Percentiles rank a stretch among this genome's conserved stretches.
These are phyloP conservation scores for Oryza longistaminata DNA, from an alignment of 176 grass and related monocot species.

Conservation along the genomic window DNA sequence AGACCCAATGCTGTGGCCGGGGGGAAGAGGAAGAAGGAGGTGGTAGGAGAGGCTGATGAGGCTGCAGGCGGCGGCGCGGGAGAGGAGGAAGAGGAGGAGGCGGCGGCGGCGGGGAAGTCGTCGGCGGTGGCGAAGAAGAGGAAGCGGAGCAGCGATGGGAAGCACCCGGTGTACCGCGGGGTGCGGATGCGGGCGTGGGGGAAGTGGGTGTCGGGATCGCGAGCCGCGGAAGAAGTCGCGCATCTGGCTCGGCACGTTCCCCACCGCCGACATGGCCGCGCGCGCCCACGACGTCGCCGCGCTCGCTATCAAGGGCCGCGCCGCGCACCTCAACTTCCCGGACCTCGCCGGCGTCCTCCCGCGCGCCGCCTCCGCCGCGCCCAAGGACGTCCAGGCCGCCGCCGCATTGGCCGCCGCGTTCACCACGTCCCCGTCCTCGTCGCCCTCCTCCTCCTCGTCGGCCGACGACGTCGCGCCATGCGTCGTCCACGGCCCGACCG, in stretches of 20 bases:
- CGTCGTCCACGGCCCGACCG: slow-evolving; percentile 5
- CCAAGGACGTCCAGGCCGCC: slow-evolving; percentile 91
- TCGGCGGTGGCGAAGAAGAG: slow-evolving; percentile 27
- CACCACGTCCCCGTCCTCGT: background rate
- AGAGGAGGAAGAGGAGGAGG: background rate
- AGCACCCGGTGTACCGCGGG: slow-evolving; percentile 79
- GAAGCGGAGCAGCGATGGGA: slow-evolving; percentile 79
- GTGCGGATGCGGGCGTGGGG: slow-evolving; percentile 98
- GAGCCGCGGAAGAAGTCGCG: slow-evolving; percentile 96
- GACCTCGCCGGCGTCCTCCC: slow-evolving; percentile 68
- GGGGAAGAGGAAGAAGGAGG: slow-evolving; percentile 12
- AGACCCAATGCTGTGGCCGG: slow-evolving; percentile 35
- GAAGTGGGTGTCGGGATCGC: slow-evolving; percentile 99
- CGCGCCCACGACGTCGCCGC: slow-evolving; percentile 94
- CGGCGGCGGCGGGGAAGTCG: background rate
- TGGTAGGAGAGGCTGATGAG: background rate
- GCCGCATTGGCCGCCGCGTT: slow-evolving; percentile 75
- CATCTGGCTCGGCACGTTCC: slow-evolving; percentile 97
- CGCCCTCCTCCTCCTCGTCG: background rate
- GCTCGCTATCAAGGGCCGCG: slow-evolving; percentile 80
- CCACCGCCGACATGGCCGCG: slow-evolving; percentile 87
- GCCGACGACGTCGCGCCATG: background rate
- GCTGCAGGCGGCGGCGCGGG: background rate
- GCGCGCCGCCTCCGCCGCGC: slow-evolving; percentile 59
- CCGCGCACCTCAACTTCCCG: slow-evolving; percentile 90